These are phyloP conservation scores for Penicillium waksmanii DNA, from an alignment of 495 filamentous ascomycete genomes.

Conservation along the genomic window DNA sequence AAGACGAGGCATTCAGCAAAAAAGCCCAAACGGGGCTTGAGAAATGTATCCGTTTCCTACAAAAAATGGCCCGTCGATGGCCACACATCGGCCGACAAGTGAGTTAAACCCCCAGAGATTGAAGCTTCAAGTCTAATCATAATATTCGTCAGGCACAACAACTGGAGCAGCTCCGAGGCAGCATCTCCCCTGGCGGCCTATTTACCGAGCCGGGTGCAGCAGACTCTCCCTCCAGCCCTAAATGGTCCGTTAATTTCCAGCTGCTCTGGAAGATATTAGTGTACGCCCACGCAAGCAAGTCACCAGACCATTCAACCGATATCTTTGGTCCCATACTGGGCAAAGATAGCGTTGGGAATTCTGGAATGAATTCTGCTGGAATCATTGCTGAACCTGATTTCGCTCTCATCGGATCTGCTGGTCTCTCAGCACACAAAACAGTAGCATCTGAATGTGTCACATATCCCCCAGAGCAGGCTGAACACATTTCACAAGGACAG, in stretches of 20 bases:
- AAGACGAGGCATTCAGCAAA: slow-evolving; percentile 35
- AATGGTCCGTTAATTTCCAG: slow-evolving; percentile 36
- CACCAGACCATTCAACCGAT: slow-evolving; percentile 16
- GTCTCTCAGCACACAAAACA: slow-evolving; percentile 40
- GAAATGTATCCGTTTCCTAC: slow-evolving; percentile 37
- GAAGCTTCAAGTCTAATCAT: background rate
- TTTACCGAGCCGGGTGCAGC: slow-evolving; percentile 9
- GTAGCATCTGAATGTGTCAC: slow-evolving; percentile 37
- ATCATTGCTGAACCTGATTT: slow-evolving; percentile 34
- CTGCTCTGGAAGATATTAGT: slow-evolving; percentile 38
- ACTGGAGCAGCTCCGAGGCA: slow-evolving; percentile 34
- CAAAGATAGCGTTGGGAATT: slow-evolving; percentile 21
- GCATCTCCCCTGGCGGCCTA: slow-evolving; percentile 29
- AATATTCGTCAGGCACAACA: slow-evolving; percentile 20
- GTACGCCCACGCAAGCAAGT: slow-evolving; percentile 35
- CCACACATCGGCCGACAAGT: slow-evolving; percentile 37
- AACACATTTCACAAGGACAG: slow-evolving; percentile 18
- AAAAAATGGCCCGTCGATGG: slow-evolving; percentile 30
- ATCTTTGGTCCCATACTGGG: slow-evolving; percentile 34
- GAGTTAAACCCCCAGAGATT: background rate
- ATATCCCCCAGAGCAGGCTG: slow-evolving; percentile 36
- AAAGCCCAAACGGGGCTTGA: slow-evolving; percentile 36
- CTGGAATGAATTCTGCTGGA: slow-evolving; percentile 9
- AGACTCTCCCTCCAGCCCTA: slow-evolving; percentile 11
- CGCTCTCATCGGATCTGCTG: slow-evolving; percentile 39